Percentiles rank a stretch among this genome's conserved stretches.
Evolutionary conservation across 2,329 filamentous ascomycete genomes (phyloP).

Genomic region (Ophiostoma piceae): DNA sequence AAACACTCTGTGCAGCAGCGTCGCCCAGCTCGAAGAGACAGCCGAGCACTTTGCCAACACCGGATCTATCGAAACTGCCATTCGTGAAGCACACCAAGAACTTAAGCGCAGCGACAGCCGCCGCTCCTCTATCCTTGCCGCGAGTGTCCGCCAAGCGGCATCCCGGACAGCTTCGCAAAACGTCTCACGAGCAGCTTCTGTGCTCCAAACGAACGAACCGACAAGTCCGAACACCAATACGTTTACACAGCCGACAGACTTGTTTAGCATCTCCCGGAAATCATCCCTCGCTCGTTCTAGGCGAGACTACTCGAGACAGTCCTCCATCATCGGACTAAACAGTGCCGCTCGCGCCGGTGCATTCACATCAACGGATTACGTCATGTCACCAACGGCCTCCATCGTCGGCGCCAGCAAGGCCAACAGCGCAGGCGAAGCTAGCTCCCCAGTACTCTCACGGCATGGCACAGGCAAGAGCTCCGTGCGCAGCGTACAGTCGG

Average conservation of each 20-base stretch:
- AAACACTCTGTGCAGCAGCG: slow-evolving; percentile 42
- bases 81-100: slow-evolving; percentile 65
- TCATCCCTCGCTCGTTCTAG: slow-evolving; percentile 14
- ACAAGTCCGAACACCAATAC: neutral
- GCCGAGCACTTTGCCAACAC: slow-evolving; percentile 69
- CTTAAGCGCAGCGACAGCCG: slow-evolving; percentile 65
- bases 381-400: slow-evolving; percentile 63
- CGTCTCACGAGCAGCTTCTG: slow-evolving; percentile 18
- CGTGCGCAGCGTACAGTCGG: slow-evolving; percentile 39
- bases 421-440: slow-evolving; percentile 37
- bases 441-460: slow-evolving; percentile 40
- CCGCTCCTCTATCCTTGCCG: slow-evolving; percentile 56
- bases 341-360: slow-evolving; percentile 61
- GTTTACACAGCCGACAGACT: slow-evolving; percentile 19
- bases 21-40: slow-evolving; percentile 68
- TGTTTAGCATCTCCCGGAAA: neutral
- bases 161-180: slow-evolving; percentile 17
- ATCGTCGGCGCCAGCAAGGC: slow-evolving; percentile 52
- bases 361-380: slow-evolving; percentile 62
- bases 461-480: slow-evolving; percentile 53
- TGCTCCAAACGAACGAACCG: neutral
- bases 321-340: slow-evolving; percentile 67
- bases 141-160: slow-evolving; percentile 36
- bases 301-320: slow-evolving; percentile 34
- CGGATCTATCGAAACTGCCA: slow-evolving; percentile 72